Evolutionary conservation across 2,329 filamentous ascomycete genomes (phyloP).

Genomic region (Botryotinia convoluta): DNA sequence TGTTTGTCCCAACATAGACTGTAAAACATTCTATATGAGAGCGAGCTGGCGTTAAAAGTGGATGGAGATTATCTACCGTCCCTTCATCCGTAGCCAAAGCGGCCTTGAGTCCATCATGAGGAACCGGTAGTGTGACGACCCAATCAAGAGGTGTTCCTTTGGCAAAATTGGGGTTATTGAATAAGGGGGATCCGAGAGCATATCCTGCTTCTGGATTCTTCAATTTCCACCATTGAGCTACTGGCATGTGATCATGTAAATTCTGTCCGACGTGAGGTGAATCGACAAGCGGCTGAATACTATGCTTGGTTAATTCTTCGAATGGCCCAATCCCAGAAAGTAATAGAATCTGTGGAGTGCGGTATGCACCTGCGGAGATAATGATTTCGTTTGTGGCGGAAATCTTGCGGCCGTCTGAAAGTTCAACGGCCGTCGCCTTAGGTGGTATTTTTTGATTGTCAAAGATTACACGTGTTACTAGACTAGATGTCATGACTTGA

Average conservation of each 20-base stretch:
- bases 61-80: neutral
- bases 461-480: neutral
- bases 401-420: neutral
- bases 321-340: neutral
- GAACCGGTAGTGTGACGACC: neutral
- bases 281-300: constrained; percentile 13
- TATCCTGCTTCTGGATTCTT: constrained; percentile 10
- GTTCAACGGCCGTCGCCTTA: neutral
- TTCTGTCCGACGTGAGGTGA: neutral
- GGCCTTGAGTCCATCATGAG: neutral
- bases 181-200: neutral
- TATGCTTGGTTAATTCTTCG: neutral
- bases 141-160: neutral
- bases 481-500: neutral
- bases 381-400: neutral
- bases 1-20: neutral
- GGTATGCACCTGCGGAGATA: neutral
- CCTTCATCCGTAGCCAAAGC: neutral
- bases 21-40: constrained; percentile 11
- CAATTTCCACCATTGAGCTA: constrained; percentile 10
- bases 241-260: constrained; percentile 10
- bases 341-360: neutral
- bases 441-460: neutral
- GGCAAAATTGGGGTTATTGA: neutral
- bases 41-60: neutral